These are phyloP conservation scores for Corchorus capsularis DNA, from an alignment of 345 rosid genomes.

Conservation along the genomic window DNA sequence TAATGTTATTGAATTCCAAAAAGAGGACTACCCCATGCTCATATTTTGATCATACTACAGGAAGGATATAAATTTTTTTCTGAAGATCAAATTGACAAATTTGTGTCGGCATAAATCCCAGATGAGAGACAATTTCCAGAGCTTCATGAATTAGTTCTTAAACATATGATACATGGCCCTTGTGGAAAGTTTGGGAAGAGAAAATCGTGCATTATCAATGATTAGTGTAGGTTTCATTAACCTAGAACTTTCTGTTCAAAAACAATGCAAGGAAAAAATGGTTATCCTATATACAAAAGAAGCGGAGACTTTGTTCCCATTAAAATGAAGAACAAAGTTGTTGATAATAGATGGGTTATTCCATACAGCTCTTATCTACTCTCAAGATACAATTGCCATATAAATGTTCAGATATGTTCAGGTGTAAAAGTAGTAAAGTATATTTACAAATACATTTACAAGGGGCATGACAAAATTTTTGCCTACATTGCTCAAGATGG, in stretches of 20 bases:
- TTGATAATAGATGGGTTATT: background rate
- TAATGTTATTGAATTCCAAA: slow-evolving; percentile 3
- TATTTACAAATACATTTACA: background rate
- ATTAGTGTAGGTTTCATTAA: background rate
- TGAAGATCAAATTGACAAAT: background rate
- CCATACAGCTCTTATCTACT: background rate
- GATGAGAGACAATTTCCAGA: background rate
- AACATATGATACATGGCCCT: background rate
- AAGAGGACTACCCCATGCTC: background rate
- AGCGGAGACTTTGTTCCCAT: background rate
- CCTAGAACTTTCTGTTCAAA: background rate
- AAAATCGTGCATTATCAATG: background rate
- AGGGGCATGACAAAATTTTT: background rate
- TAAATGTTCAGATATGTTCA: background rate
- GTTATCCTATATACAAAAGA: background rate
- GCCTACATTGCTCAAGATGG: background rate
- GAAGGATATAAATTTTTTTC: background rate
- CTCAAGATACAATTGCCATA: background rate
- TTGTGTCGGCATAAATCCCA: background rate
- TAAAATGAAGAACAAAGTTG: background rate
- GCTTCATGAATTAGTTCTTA: background rate
- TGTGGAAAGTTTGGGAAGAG: background rate
- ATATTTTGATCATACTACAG: background rate
- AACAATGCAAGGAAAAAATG: background rate
- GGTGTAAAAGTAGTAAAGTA: background rate